phyloP scores from a whole-genome alignment of 257 asterid genomes.

The Ligustrum vulgare region DNA sequence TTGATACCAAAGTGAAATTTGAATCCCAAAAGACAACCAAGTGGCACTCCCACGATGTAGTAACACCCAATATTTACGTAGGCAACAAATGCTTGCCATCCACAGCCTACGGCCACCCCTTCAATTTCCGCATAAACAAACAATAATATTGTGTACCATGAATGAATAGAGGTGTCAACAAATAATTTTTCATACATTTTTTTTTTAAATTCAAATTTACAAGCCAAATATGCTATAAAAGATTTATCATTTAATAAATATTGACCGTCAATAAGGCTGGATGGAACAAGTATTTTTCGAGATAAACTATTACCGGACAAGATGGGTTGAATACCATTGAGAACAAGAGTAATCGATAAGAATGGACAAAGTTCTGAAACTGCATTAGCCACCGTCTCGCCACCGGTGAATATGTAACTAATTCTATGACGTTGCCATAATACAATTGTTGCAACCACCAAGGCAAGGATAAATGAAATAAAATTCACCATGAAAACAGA shows the following conservation, averaged over 20 bases:
- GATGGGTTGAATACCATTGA: constrained; percentile 61
- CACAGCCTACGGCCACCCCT: constrained; percentile 76
- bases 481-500: constrained; percentile 42
- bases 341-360: constrained; percentile 49
- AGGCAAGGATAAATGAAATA: constrained; percentile 40
- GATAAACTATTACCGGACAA: constrained; percentile 41
- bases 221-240: no score
- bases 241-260: no score
- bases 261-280: no score
- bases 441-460: constrained; percentile 28
- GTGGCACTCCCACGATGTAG: constrained; percentile 56
- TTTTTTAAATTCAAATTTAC: no score
- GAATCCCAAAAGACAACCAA: constrained; percentile 61
- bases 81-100: constrained; percentile 71
- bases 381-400: constrained; percentile 54
- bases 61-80: constrained; percentile 58
- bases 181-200: no score
- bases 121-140: not conserved
- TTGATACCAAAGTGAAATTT: constrained; percentile 46
- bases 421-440: constrained; percentile 41
- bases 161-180: no score
- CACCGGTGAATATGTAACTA: constrained; percentile 55
- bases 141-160: no score
- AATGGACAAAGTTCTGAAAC: constrained; percentile 60
- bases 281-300: not conserved